Conservation (phyloP, 2,329 filamentous ascomycete species). For the Cladophialophora exuberans region DNA sequence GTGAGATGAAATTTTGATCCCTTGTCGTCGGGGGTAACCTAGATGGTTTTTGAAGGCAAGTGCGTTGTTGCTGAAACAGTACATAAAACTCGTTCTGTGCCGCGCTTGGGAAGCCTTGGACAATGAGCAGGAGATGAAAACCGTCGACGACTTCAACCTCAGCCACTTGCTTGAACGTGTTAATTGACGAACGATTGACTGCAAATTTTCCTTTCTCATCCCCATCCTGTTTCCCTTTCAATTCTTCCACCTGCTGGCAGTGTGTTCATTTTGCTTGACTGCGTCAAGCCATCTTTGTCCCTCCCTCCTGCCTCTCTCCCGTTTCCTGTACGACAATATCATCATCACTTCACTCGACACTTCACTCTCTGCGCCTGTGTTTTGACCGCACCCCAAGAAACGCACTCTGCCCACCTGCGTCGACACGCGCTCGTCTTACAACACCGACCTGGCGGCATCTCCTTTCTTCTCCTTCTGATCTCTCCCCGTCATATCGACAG, state of each 20-base stretch:
- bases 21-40: slow-evolving; percentile 5
- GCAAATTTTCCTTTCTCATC: neutral
- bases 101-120: slow-evolving; percentile 6
- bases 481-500: slow-evolving; percentile 19
- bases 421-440: slow-evolving; percentile 25
- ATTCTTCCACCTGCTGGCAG: slow-evolving; percentile 4
- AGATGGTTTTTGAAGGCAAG: slow-evolving; percentile 19
- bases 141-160: neutral
- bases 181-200: neutral
- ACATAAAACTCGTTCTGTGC: slow-evolving; percentile 28
- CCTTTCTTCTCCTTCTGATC: slow-evolving; percentile 21
- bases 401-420: slow-evolving; percentile 15
- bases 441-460: slow-evolving; percentile 22
- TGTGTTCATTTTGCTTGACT: neutral
- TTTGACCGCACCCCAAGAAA: slow-evolving; percentile 4
- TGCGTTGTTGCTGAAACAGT: slow-evolving; percentile 23
- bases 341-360: neutral
- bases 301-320: slow-evolving; percentile 9
- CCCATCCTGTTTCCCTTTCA: neutral
- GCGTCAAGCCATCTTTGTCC: slow-evolving; percentile 10
- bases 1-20: neutral
- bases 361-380: slow-evolving; percentile 11
- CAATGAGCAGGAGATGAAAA: neutral
- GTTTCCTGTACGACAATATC: slow-evolving; percentile 19
- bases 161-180: too few relatives aligned